These are phyloP conservation scores for Pyrenophora tritici-repentis DNA, from an alignment of 2,329 filamentous ascomycete species.

Conservation along the genomic window DNA sequence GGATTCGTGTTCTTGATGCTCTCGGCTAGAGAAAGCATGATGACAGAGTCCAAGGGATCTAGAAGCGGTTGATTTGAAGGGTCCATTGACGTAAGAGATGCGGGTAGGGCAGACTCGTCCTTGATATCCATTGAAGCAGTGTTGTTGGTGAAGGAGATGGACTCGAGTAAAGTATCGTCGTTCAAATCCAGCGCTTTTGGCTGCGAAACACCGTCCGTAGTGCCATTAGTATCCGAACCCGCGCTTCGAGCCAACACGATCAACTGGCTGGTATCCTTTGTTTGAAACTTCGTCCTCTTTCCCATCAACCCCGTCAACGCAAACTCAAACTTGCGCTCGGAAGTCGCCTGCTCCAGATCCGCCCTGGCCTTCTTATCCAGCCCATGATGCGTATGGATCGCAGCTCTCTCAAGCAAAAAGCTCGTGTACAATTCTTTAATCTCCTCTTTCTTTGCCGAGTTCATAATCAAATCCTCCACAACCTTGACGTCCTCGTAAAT, in stretches of 20 bases:
- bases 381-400: slow-evolving; percentile 82
- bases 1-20: slow-evolving; percentile 90
- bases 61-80: slow-evolving; percentile 83
- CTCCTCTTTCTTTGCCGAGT: slow-evolving; percentile 23
- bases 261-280: slow-evolving; percentile 81
- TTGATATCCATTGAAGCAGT: slow-evolving; percentile 50
- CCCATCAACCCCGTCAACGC: slow-evolving; percentile 84
- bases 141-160: slow-evolving; percentile 75
- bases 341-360: slow-evolving; percentile 70
- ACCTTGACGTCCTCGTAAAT: slow-evolving; percentile 65
- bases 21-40: slow-evolving; percentile 77
- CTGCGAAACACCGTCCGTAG: slow-evolving; percentile 38
- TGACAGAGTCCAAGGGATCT: slow-evolving; percentile 83
- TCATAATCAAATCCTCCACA: slow-evolving; percentile 54
- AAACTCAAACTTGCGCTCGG: slow-evolving; percentile 74
- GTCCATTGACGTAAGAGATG: slow-evolving; percentile 66
- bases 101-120: slow-evolving; percentile 61
- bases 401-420: slow-evolving; percentile 81
- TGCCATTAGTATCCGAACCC: slow-evolving; percentile 23
- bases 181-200: slow-evolving; percentile 80
- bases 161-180: slow-evolving; percentile 90
- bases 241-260: slow-evolving; percentile 86
- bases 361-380: slow-evolving; percentile 75
- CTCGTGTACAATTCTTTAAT: slow-evolving; percentile 54
- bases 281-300: slow-evolving; percentile 80